phyloP scores from a whole-genome alignment of 1,139 yeast genomes.

The Wickerhamomyces sp. region DNA sequence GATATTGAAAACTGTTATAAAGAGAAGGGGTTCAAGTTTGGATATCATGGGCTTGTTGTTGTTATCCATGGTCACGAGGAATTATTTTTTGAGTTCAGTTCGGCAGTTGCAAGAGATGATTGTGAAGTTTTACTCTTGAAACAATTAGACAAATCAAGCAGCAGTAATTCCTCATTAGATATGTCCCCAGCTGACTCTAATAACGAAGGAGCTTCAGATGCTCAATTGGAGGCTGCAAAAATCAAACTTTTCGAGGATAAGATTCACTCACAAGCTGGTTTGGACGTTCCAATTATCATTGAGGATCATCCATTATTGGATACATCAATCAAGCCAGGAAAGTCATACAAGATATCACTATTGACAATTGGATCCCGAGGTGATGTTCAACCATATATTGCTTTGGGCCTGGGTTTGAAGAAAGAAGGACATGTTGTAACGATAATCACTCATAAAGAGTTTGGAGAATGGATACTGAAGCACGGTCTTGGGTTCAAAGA shows the following conservation, averaged over 20 bases:
- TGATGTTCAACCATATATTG: slow-evolving; percentile 94
- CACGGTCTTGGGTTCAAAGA: slow-evolving; percentile 66
- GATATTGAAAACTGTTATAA: slow-evolving; percentile 67
- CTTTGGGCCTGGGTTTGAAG: slow-evolving; percentile 73
- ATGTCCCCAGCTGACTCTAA: slow-evolving; percentile 24
- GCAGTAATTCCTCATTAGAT: slow-evolving; percentile 34
- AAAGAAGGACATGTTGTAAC: slow-evolving; percentile 79
- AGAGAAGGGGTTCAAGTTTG: slow-evolving; percentile 62
- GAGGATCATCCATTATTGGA: slow-evolving; percentile 59
- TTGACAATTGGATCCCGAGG: slow-evolving; percentile 93
- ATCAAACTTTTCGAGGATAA: slow-evolving; percentile 59
- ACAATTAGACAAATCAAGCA: slow-evolving; percentile 40
- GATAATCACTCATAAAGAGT: slow-evolving; percentile 83
- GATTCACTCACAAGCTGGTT: slow-evolving; percentile 52
- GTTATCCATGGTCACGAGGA: slow-evolving; percentile 74
- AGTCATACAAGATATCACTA: slow-evolving; percentile 57
- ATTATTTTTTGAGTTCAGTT: slow-evolving; percentile 68
- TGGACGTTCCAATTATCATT: slow-evolving; percentile 59
- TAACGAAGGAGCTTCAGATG: slow-evolving; percentile 24
- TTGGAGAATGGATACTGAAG: slow-evolving; percentile 63
- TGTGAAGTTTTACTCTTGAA: slow-evolving; percentile 52
- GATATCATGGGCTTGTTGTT: slow-evolving; percentile 64
- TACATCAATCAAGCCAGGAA: slow-evolving; percentile 47
- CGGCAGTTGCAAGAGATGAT: slow-evolving; percentile 65
- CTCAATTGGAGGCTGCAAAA: slow-evolving; percentile 41